These are phyloP conservation scores for Fusarium tupiense DNA, from an alignment of 2,329 filamentous ascomycete genomes.

Conservation along the genomic window DNA sequence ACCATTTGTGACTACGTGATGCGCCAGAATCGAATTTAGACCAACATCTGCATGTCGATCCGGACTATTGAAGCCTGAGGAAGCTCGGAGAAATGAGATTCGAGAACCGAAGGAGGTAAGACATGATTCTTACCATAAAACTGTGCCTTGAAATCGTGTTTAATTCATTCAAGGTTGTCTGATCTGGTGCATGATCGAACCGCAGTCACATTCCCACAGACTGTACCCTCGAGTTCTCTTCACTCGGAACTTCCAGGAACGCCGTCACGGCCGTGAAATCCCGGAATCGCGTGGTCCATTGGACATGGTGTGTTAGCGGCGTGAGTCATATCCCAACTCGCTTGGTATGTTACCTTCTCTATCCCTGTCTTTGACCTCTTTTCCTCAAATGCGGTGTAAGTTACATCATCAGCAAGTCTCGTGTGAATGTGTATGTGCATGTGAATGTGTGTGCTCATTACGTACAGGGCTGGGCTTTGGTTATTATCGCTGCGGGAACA, in stretches of 20 bases:
- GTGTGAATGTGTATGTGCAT: neutral
- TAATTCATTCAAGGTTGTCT: neutral
- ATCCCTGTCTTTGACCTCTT: conserved; percentile 3
- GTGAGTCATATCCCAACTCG: conserved; percentile 42
- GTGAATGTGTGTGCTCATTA: conserved; percentile 10
- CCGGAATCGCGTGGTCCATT: conserved; percentile 27
- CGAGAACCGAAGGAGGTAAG: neutral
- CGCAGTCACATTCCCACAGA: neutral
- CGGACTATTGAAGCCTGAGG: conserved; percentile 3
- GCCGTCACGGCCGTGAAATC: conserved; percentile 17
- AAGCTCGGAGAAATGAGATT: neutral
- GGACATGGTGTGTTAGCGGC: conserved; percentile 35
- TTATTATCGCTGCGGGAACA: neutral
- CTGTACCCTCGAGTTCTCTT: neutral
- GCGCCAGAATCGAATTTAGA: conserved; percentile 8
- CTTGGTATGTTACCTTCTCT: conserved; percentile 18
- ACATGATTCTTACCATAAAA: neutral
- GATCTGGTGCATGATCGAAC: conserved; percentile 11
- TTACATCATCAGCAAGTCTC: conserved; percentile 29
- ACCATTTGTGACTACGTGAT: conserved; percentile 28
- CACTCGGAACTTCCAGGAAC: conserved; percentile 20
- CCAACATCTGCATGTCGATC: neutral
- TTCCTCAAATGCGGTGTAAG: conserved; percentile 32
- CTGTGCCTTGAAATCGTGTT: neutral
- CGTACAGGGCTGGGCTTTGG: neutral